These are phyloP conservation scores for Neofusicoccum parvum DNA, from an alignment of 2,329 filamentous ascomycete species.

Conservation along the genomic window DNA sequence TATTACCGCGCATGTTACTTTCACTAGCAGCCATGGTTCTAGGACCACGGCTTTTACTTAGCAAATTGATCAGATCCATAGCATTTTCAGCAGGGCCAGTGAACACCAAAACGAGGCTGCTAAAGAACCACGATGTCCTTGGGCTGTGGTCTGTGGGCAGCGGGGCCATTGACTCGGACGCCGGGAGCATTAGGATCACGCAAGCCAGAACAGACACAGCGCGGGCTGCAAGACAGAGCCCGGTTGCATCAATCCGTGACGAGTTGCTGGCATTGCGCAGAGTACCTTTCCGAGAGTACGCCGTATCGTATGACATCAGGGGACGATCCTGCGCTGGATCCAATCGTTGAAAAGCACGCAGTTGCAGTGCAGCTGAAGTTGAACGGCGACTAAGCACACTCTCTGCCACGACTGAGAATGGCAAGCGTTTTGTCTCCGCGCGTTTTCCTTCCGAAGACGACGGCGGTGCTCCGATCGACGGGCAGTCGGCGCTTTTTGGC, in stretches of 20 bases:
- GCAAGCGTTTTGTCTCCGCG: background rate
- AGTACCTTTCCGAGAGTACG: background rate
- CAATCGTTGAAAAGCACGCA: background rate
- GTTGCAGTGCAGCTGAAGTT: background rate
- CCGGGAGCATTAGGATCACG: too few species aligned
- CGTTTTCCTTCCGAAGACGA: background rate
- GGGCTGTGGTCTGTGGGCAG: background rate
- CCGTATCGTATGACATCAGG: conserved; percentile 11
- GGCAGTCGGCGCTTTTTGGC: conserved; percentile 11
- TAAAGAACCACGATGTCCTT: background rate
- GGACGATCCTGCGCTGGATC: background rate
- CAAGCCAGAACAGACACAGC: background rate
- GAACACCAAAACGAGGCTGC: background rate
- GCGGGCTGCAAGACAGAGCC: background rate
- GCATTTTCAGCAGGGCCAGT: background rate
- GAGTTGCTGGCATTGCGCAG: background rate
- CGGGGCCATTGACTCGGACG: too few species aligned
- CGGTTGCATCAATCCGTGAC: background rate
- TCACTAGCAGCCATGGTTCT: background rate
- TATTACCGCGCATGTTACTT: background rate
- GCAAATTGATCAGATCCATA: background rate
- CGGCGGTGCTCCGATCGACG: conserved; percentile 6
- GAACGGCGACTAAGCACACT: background rate
- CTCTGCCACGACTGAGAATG: background rate
- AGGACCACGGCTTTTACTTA: background rate